Percentiles rank a stretch among this genome's conserved stretches.
Evolutionary conservation across 208 protist genomes (phyloP).

Genomic region (Strigomonas galati): DNA sequence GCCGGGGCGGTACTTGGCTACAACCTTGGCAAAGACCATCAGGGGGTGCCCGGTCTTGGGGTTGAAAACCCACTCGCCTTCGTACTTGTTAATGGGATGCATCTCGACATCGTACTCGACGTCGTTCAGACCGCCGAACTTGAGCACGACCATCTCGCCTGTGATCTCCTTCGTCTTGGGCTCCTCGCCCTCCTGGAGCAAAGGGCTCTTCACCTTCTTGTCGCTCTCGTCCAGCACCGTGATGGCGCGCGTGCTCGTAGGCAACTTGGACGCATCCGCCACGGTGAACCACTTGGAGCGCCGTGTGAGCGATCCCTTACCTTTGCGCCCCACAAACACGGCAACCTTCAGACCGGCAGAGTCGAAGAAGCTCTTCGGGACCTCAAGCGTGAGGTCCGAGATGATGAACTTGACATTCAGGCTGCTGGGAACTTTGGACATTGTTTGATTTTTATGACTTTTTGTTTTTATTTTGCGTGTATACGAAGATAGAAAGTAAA

Average conservation of each 20-base stretch:
- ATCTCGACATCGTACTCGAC: constrained; percentile 40
- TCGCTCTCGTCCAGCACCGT: constrained; percentile 12
- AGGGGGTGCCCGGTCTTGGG: constrained; percentile 35
- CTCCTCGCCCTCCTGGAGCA: constrained; percentile 8
- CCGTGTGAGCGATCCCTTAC: constrained; percentile 29
- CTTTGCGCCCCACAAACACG: constrained; percentile 38
- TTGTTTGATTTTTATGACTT: constrained; percentile 13
- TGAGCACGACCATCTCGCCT: constrained; percentile 31
- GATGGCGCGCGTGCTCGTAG: constrained; percentile 19
- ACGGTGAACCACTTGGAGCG: constrained; percentile 56
- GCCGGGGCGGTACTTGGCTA: constrained; percentile 21
- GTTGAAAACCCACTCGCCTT: constrained; percentile 47
- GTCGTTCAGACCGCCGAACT: constrained; percentile 42
- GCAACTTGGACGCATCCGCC: constrained; percentile 22
- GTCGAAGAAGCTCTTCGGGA: constrained; percentile 38
- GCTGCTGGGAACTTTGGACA: constrained; percentile 36
- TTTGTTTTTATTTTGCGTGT: constrained; percentile 1
- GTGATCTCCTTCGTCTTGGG: constrained; percentile 14
- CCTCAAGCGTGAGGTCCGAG: constrained; percentile 33
- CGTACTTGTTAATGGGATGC: constrained; percentile 36
- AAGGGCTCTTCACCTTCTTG: constrained; percentile 6
- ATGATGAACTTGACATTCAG: constrained; percentile 38
- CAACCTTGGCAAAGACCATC: constrained; percentile 29
- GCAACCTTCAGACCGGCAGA: constrained; percentile 18
- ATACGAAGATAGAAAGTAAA: neutral